Evolutionary conservation across 495 filamentous ascomycete genomes (phyloP), one percentile per base, ranked within the genome.

Genomic region (Hypoxylon perforatum): DNA sequence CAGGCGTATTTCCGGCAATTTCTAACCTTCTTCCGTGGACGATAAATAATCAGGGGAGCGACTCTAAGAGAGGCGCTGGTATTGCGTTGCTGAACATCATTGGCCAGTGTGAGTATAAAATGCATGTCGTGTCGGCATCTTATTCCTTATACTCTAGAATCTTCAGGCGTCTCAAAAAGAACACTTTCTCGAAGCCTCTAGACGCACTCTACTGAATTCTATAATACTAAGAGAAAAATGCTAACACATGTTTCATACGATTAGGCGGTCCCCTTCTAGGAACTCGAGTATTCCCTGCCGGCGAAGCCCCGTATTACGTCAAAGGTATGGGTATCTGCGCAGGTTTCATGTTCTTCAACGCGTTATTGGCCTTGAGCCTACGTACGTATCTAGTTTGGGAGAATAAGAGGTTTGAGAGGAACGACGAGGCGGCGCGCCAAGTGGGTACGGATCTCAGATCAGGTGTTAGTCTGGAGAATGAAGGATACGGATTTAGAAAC

Each of bases 21-120:
- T 84, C 85, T 3, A 88, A 92, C 61, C 88, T 92, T 42, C 78
- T 94, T 6, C 87, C 90, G 1, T 93, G 90, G 91, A 87, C 89
- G 45, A 70, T 90, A 38, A 92, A 92, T 65, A 92, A 92, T 69
- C 87, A 91, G 68, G 89, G 89, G 47, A 88, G 82, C 8, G 90
- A 92, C 73, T 90, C 87, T 3, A 84, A 86, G 48, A 81, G 90
- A 2, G 91, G 91, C 4, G 82, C 86, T n/a, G 87, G 88, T 8
- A 90, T 93, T 65, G 86, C 87, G 25, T 76, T 94, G 30, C 76
- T 93, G 25, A 90, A 91, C 55, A 53, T 89, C 15, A 78, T 93
- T 35, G 91, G 91, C 0, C 91, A 94, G 67, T 85, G 84, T n/a
- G n/a, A n/a, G n/a, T n/a, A n/a, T n/a, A n/a, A n/a, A n/a, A n/a